phyloP scores from a whole-genome alignment of 2,329 filamentous ascomycete species.

The Aspergillus eucalypticola region DNA sequence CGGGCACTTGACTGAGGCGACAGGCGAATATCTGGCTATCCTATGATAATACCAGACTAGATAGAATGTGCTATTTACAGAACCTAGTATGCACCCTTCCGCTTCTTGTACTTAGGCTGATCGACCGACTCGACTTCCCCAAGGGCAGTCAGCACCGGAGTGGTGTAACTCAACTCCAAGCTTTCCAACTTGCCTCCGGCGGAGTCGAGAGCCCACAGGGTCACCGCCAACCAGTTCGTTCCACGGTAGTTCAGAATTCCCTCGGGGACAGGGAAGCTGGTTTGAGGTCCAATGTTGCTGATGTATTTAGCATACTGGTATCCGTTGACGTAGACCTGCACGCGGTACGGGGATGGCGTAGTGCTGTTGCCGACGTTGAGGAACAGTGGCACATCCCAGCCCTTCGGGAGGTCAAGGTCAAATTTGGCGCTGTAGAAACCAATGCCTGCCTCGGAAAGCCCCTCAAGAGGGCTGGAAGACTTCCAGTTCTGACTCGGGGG shows the following conservation, averaged over 20 bases:
- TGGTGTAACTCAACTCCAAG: conserved; percentile 53
- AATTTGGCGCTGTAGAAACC: conserved; percentile 56
- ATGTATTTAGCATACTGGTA: conserved; percentile 70
- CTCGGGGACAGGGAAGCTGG: conserved; percentile 69
- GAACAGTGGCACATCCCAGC: conserved; percentile 58
- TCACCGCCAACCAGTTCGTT: conserved; percentile 67
- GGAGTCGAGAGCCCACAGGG: conserved; percentile 66
- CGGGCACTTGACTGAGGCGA: background rate
- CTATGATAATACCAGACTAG: background rate
- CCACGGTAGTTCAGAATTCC: conserved; percentile 71
- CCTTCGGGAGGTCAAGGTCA: conserved; percentile 52
- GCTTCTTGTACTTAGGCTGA: conserved; percentile 49
- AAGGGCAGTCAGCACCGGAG: conserved; percentile 54
- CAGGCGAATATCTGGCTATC: too few species aligned
- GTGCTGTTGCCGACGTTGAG: conserved; percentile 50
- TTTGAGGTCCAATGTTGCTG: conserved; percentile 76
- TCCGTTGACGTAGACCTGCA: conserved; percentile 71
- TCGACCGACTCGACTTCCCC: conserved; percentile 48
- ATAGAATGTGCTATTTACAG: background rate
- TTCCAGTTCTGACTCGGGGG: conserved; percentile 42
- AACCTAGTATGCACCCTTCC: conserved; percentile 54
- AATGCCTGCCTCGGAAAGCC: conserved; percentile 50
- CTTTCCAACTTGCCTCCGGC: conserved; percentile 59
- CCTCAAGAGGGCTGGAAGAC: conserved; percentile 39
- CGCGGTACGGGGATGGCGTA: conserved; percentile 61